A percentile compares a stretch with the other conserved stretches of the same genome.
phyloP scores from a whole-genome alignment of 345 rosid species.

The Bruguiera gymnorhiza region DNA sequence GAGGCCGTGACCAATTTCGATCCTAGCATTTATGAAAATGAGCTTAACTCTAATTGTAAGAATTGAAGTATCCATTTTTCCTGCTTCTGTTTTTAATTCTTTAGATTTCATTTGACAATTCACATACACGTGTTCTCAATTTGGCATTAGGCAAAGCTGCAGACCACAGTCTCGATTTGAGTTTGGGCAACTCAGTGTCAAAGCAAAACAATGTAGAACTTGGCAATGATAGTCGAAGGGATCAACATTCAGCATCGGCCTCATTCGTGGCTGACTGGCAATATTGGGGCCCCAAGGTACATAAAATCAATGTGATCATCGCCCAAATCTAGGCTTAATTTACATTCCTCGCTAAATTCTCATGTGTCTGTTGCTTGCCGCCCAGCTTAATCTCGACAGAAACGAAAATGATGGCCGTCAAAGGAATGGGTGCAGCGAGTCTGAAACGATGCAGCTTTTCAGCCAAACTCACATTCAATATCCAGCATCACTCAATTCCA shows the following conservation, averaged over 20 bases:
- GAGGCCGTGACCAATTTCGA: constrained; percentile 95
- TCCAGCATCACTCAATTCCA: constrained; percentile 28
- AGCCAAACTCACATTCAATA: constrained; percentile 58
- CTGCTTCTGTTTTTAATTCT: background rate
- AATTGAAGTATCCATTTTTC: background rate
- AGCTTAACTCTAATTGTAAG: constrained; percentile 49
- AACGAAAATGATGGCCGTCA: constrained; percentile 17
- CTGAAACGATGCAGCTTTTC: constrained; percentile 50
- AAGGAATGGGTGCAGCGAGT: constrained; percentile 39
- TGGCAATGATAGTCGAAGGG: constrained; percentile 20
- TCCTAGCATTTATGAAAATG: constrained; percentile 71
- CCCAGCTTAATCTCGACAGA: constrained; percentile 24
- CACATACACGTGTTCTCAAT: constrained; percentile 19
- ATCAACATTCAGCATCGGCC: constrained; percentile 27
- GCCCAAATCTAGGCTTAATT: background rate
- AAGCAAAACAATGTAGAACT: constrained; percentile 28
- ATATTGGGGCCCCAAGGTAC: constrained; percentile 45
- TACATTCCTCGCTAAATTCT: background rate
- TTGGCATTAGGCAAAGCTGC: constrained; percentile 38
- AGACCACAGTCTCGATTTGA: constrained; percentile 73
- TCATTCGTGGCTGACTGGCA: constrained; percentile 42
- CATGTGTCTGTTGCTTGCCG: background rate
- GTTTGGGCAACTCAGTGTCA: constrained; percentile 62
- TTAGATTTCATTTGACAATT: background rate
- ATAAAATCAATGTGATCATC: background rate